phyloP scores from a whole-genome alignment of 1,139 yeast species.

The Yamadazyma atmosphaerica region DNA sequence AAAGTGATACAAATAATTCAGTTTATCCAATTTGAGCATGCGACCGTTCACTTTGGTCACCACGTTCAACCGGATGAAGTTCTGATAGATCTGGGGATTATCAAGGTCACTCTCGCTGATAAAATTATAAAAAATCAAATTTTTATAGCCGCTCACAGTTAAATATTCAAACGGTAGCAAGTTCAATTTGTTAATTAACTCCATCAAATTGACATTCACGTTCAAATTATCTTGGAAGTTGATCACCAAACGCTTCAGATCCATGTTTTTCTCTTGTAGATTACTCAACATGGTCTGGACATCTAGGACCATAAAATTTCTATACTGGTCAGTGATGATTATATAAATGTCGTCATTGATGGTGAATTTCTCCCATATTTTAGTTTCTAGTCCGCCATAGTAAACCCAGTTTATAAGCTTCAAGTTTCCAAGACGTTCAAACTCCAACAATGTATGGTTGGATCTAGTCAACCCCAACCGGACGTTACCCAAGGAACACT shows the following conservation, averaged over 20 bases:
- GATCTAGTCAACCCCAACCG: slow-evolving; percentile 12
- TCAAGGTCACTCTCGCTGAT: slow-evolving; percentile 21
- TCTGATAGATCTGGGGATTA: slow-evolving; percentile 19
- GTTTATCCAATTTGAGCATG: slow-evolving; percentile 10
- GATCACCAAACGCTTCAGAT: slow-evolving; percentile 3
- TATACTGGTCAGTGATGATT: slow-evolving; percentile 12
- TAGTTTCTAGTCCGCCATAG: slow-evolving; percentile 11
- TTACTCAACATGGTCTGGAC: slow-evolving; percentile 6
- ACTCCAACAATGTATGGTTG: slow-evolving; percentile 11
- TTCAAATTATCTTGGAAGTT: slow-evolving; percentile 8
- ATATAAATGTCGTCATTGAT: slow-evolving; percentile 9
- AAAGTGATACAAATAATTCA: slow-evolving; percentile 11
- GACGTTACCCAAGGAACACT: slow-evolving; percentile 9
- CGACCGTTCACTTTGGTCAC: slow-evolving; percentile 7
- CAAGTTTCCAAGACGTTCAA: slow-evolving; percentile 11
- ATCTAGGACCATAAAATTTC: slow-evolving; percentile 11
- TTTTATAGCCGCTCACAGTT: slow-evolving; percentile 12
- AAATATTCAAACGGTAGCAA: slow-evolving; percentile 16
- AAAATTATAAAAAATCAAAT: slow-evolving; percentile 14
- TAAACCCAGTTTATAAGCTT: slow-evolving; percentile 8
- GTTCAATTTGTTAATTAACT: slow-evolving; percentile 7
- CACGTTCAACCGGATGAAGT: slow-evolving; percentile 12
- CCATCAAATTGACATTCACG: slow-evolving; percentile 1
- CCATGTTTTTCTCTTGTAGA: not conserved
- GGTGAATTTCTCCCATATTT: slow-evolving; percentile 13